A percentile compares a stretch with the other conserved stretches of the same genome.
Conservation (phyloP, 2,329 filamentous ascomycete genomes). For the Paracoccidioides lutzii region DNA sequence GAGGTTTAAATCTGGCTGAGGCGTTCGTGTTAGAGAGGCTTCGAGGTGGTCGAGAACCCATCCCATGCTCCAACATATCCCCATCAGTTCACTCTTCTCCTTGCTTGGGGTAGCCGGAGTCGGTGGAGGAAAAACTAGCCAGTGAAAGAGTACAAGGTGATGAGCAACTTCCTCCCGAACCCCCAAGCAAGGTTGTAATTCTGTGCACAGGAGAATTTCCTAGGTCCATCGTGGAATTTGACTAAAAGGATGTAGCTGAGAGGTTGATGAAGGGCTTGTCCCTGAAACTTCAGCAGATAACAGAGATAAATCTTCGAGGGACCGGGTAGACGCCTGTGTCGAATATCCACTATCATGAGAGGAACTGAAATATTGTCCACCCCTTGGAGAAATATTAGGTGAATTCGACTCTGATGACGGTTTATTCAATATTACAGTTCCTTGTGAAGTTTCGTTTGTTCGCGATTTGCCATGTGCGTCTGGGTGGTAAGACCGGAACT, state of each 20-base stretch:
- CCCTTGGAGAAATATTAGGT: not conserved
- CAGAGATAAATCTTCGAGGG: not conserved
- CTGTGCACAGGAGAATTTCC: constrained; percentile 8
- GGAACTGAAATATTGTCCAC: not conserved
- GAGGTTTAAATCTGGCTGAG: constrained; percentile 23
- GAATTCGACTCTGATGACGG: not conserved
- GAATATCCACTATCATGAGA: not conserved
- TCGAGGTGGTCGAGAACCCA: constrained; percentile 30
- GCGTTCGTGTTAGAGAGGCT: constrained; percentile 24
- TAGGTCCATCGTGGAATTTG: not conserved
- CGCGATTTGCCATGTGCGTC: not conserved
- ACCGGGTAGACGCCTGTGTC: not conserved
- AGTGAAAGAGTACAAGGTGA: not conserved
- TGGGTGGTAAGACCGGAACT: not conserved
- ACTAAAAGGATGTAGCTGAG: not conserved
- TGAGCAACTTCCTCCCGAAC: not conserved
- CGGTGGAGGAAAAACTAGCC: not conserved
- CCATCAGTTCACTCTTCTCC: constrained; percentile 18
- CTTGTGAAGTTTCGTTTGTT: not conserved
- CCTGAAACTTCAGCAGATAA: not conserved
- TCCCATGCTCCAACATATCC: constrained; percentile 27
- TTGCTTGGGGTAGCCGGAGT: constrained; percentile 11
- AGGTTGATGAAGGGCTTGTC: not conserved
- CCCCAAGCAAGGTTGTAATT: constrained; percentile 9
- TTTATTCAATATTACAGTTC: not conserved